Conservation (phyloP, 257 asterid genomes). For the Solanum raphanifolium region DNA sequence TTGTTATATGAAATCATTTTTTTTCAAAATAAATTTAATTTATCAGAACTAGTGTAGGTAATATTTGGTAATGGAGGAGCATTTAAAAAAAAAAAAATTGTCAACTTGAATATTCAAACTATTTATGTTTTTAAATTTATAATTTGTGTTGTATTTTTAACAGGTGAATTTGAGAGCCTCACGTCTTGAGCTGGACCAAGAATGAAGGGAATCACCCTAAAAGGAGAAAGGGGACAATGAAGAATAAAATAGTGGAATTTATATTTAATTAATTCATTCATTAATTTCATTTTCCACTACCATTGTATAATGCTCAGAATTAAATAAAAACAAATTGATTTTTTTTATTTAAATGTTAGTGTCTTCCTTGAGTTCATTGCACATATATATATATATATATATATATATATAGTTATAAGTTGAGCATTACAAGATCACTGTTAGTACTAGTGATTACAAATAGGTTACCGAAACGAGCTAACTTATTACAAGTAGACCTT, state of each 20-base stretch:
- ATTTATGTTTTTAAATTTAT: no score
- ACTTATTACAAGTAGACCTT: no score
- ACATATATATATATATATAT: no score
- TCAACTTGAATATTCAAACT: background rate
- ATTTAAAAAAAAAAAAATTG: no score
- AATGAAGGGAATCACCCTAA: background rate
- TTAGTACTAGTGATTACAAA: no score
- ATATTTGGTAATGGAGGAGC: background rate
- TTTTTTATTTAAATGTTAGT: background rate
- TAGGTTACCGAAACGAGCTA: no score
- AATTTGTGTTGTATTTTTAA: background rate
- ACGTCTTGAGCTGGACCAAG: background rate
- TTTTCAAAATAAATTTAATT: background rate
- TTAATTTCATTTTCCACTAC: background rate
- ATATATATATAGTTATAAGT: no score
- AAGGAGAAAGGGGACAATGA: background rate
- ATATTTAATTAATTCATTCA: background rate
- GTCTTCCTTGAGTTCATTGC: background rate
- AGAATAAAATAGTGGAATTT: background rate
- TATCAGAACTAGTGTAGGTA: background rate
- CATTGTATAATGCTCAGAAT: background rate
- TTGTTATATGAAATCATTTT: no score
- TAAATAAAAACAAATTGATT: background rate
- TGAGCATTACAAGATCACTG: no score
- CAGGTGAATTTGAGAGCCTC: background rate